A percentile compares a stretch with the other conserved stretches of the same genome.
These are phyloP conservation scores for Hymenoscyphus fraxineus DNA, from an alignment of 2,329 filamentous ascomycete species.

Conservation along the genomic window DNA sequence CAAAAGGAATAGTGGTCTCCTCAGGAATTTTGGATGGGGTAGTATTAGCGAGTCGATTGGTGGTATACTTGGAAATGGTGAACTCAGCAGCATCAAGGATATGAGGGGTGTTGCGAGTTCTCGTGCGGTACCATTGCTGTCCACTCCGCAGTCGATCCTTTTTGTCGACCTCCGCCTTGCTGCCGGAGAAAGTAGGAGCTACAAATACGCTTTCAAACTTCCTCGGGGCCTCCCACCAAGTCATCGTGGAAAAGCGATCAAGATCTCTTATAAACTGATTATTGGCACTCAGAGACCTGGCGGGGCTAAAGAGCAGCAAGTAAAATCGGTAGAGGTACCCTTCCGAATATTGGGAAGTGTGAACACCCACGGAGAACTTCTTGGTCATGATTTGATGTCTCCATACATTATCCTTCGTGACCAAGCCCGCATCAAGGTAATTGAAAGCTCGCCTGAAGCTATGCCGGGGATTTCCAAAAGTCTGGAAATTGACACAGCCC, in stretches of 20 bases:
- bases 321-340: constrained; percentile 87
- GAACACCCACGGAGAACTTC: constrained; percentile 79
- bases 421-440: constrained; percentile 50
- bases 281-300: constrained; percentile 88
- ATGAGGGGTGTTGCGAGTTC: constrained; percentile 86
- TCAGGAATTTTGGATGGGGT: constrained; percentile 83
- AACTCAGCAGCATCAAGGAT: constrained; percentile 90
- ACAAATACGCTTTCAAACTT: constrained; percentile 80
- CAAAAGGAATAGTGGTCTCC: constrained; percentile 73
- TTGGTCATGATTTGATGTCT: constrained; percentile 91
- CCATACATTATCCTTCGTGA: constrained; percentile 89
- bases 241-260: constrained; percentile 88
- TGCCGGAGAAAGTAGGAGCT: constrained; percentile 84
- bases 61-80: constrained; percentile 78
- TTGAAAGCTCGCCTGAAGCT: constrained; percentile 23
- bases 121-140: constrained; percentile 85
- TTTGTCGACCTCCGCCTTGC: constrained; percentile 88
- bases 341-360: constrained; percentile 93
- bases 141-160: constrained; percentile 89
- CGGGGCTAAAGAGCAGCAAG: constrained; percentile 71
- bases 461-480: constrained; percentile 14
- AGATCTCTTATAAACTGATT: constrained; percentile 85
- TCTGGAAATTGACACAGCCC: constrained; percentile 28
- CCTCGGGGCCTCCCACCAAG: constrained; percentile 87
- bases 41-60: constrained; percentile 83